Evolutionary conservation across 345 rosid genomes (phyloP), one percentile per base, ranked within the genome.

Genomic region (Xanthoceras sorbifolium): DNA sequence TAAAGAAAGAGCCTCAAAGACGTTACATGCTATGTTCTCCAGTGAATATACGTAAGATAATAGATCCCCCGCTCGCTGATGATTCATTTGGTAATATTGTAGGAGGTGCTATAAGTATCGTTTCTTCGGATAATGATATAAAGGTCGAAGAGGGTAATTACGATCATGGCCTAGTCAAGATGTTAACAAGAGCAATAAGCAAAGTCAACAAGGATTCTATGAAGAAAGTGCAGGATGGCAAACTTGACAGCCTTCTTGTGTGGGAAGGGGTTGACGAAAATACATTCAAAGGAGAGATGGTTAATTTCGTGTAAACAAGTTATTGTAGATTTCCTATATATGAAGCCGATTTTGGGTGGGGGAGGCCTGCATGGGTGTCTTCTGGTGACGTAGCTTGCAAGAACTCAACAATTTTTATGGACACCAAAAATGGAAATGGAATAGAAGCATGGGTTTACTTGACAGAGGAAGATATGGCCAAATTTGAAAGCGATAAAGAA

Each of bases 321-420:
- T 26, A 76, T 72, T 85, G 85, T 63, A 70, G 77, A 74, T 79
- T 84, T 44, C 83, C 85, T 1, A 7, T 69, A 6, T 84, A 84
- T 50, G 87, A 76, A 17, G 78, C 82, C 10, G 85, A 84, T 57
- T 81, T 84, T 14, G 85, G 87, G 67, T 84, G 87, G 87, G 85
- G 85, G 12, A 76, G 52, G 54, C 86, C 84, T 0, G 46, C 23
- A 25, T 81, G 84, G 36, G 5, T 34, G 5, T 34, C 36, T 2
- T 2, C 36, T 2, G 5, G 5, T 2, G 71, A 18, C 8, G 73
- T 55, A 2, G 5, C 5, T 34, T 34, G n/a, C n/a, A n/a, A n/a
- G n/a, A n/a, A n/a, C n/a, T n/a, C n/a, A n/a, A n/a, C n/a, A n/a
- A n/a, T n/a, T 34, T 34, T 34, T 34, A 34, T 34, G 36, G 36